Percentiles rank a stretch among this genome's conserved stretches.
phyloP scores from a whole-genome alignment of 495 filamentous ascomycete genomes.

The Aspergillus heteromorphus region DNA sequence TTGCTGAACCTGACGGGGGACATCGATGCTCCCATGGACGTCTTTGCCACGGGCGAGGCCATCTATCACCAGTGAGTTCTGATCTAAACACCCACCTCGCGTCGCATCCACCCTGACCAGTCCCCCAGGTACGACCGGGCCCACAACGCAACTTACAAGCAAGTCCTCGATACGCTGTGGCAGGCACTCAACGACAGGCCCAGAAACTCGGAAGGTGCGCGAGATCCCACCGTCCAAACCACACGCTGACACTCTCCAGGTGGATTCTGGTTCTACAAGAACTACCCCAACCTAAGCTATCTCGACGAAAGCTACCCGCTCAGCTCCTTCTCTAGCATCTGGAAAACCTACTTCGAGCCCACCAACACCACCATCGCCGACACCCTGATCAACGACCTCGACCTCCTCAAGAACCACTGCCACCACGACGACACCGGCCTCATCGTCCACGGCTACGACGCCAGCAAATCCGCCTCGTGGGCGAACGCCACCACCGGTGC shows the following conservation, averaged over 20 bases:
- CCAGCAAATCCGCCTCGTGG: conserved; percentile 48
- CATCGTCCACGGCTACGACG: conserved; percentile 56
- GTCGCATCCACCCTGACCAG: not conserved
- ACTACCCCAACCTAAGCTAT: conserved; percentile 54
- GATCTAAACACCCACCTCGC: not conserved
- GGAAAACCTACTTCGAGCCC: conserved; percentile 36
- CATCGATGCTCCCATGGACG: conserved; percentile 31
- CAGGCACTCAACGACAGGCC: conserved; percentile 43
- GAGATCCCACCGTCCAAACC: not conserved
- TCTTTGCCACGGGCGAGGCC: conserved; percentile 31
- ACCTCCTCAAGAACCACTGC: conserved; percentile 47
- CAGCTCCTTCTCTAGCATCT: conserved; percentile 45
- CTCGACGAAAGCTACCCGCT: conserved; percentile 53
- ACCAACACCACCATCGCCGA: conserved; percentile 30
- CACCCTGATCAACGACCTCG: conserved; percentile 49
- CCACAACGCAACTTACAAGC: conserved; percentile 28
- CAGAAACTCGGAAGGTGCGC: conserved; percentile 28
- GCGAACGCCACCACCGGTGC: conserved; percentile 51
- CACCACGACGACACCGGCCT: conserved; percentile 41
- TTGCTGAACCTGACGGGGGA: conserved; percentile 29
- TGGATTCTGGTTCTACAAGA: conserved; percentile 49
- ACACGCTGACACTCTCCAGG: conserved; percentile 15
- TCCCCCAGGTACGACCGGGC: conserved; percentile 23
- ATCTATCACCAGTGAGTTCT: conserved; percentile 28
- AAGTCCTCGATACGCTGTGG: conserved; percentile 38